These are phyloP conservation scores for Fusarium sacchari DNA, from an alignment of 2,329 filamentous ascomycete genomes.

Conservation along the genomic window DNA sequence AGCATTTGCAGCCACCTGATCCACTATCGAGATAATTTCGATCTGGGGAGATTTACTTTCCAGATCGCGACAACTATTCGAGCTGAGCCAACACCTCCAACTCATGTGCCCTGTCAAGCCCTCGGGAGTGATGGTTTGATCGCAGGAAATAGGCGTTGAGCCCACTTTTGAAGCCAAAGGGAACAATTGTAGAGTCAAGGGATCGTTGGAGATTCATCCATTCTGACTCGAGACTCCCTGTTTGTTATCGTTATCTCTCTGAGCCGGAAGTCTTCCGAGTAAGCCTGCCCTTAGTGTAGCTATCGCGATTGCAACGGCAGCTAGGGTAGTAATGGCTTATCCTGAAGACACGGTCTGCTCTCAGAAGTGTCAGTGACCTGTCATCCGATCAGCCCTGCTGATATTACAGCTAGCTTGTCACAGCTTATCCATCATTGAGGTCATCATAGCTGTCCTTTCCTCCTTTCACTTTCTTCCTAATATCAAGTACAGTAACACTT, in stretches of 20 bases:
- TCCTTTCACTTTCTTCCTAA: neutral
- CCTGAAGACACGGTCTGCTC: neutral
- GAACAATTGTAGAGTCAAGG: neutral
- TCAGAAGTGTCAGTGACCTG: neutral
- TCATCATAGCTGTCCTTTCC: neutral
- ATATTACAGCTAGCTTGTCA: neutral
- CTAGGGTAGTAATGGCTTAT: neutral
- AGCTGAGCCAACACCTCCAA: conserved; percentile 5
- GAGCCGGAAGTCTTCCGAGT: neutral
- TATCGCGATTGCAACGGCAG: neutral
- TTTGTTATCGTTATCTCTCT: neutral
- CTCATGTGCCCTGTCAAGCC: neutral
- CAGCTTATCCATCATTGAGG: neutral
- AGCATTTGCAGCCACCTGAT: conserved; percentile 31
- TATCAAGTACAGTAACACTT: neutral
- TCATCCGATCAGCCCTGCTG: neutral
- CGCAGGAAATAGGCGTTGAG: neutral
- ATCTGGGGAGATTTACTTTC: conserved; percentile 30
- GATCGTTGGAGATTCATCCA: neutral
- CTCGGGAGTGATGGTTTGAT: neutral
- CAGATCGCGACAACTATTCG: conserved; percentile 28
- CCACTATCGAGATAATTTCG: conserved; percentile 41
- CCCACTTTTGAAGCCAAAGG: neutral
- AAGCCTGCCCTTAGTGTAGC: neutral
- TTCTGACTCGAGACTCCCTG: neutral